Conservation (phyloP, 148 eudicot genomes). For the Drosera capensis region DNA sequence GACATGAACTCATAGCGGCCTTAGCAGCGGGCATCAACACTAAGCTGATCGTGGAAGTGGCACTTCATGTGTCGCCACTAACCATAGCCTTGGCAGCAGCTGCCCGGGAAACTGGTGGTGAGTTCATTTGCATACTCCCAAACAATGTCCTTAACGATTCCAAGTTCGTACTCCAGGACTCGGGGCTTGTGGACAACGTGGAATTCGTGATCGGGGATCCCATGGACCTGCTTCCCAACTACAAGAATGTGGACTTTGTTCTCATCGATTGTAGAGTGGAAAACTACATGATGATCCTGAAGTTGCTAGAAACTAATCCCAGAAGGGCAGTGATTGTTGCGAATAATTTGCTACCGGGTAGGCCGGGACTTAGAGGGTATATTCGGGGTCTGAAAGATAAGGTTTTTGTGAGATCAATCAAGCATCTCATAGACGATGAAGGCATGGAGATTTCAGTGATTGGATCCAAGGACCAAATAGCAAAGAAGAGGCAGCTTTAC, state of each 20-base stretch:
- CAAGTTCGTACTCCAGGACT: not conserved
- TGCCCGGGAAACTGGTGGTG: not conserved
- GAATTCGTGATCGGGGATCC: not conserved
- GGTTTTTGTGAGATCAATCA: not conserved
- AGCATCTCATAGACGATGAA: not conserved
- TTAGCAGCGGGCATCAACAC: too few relatives aligned
- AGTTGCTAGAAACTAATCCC: not conserved
- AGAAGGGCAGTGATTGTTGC: not conserved
- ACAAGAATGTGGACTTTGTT: not conserved
- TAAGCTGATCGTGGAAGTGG: not conserved
- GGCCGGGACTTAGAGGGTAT: not conserved
- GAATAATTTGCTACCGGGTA: not conserved
- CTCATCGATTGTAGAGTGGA: not conserved
- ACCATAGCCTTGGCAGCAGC: not conserved
- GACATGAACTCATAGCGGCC: too few relatives aligned
- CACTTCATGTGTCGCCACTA: not conserved
- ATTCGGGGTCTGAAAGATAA: not conserved
- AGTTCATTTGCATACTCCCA: not conserved
- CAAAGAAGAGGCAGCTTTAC: too few relatives aligned
- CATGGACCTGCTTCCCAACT: not conserved
- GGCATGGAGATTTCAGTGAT: not conserved
- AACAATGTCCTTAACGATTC: not conserved
- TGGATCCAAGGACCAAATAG: too few relatives aligned
- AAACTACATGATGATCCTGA: not conserved
- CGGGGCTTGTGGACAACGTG: not conserved